Base-by-base conservation (phyloP, 2,329 filamentous ascomycete genomes). In the Tolypocladium cylindrosporum region DNA sequence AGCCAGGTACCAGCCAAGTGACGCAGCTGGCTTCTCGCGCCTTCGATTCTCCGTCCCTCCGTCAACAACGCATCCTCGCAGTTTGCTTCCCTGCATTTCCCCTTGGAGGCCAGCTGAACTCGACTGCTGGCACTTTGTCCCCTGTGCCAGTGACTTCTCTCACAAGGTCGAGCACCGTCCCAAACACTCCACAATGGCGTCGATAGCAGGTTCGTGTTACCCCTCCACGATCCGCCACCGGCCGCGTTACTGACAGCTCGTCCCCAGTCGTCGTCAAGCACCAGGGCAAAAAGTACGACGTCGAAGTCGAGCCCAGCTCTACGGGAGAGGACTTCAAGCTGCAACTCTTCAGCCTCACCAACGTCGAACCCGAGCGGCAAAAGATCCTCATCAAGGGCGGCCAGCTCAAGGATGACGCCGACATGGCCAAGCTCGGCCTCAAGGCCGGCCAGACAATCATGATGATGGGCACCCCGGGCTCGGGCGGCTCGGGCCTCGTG, bases 331-430 rank as follows among this genome's bases (percentile, higher is more conserved):
- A 89, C 58, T 91, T 99, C 79, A 99, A 97, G 74, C 90, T 89
- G 69, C 94, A 97, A 73, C 84, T 99, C 59, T 99, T 88, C 77
- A 97, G 92, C 62, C 79, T 99, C 58, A 99, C 94, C 53, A 91
- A 90, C 61, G 94, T 99, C 69, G 94, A 97, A 71, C 94, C 94
- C 63, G 90, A 96, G 62, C 88, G 93, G 61, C 95, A 99, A 74
- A 97, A 97, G 77, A 90, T 99, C 66, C 77, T 99, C 58, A 85
- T 97, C 73, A 97, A 96, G 75, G 91, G 91, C 63, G 90, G 90
- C 62, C 91, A 96, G 74, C 85, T 99, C 66, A 99, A 97, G 75
- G 89, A 99, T 83, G 91, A 97, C 69, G 90, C 91, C 59, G 87
- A 91, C 60, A 85, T 99, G 72, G 85, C 86, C 63, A 89, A 87